Conservation (phyloP, 768 basidiomycete species). For the Cubamyces lactineus region DNA sequence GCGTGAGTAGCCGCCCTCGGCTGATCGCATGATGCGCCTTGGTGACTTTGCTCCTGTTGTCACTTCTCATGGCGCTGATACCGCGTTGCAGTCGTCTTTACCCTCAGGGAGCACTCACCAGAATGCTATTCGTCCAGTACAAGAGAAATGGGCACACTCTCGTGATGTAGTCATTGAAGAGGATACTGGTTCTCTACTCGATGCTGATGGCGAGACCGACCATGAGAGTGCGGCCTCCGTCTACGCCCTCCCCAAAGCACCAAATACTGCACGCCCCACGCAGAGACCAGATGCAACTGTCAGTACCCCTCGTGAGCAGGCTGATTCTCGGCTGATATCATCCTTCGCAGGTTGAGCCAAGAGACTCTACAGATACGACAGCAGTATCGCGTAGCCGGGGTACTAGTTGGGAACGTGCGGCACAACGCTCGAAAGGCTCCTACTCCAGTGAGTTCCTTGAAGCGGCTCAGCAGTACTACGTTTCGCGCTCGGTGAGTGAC, state of each 20-base stretch:
- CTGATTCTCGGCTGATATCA: background rate
- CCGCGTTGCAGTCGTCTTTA: no score
- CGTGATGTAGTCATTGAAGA: background rate
- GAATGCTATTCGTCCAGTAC: background rate
- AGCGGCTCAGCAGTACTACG: slow-evolving; percentile 7
- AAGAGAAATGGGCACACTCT: background rate
- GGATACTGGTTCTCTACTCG: slow-evolving; percentile 2
- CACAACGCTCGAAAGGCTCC: background rate
- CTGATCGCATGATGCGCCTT: no score
- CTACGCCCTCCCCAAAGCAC: background rate
- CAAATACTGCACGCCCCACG: background rate
- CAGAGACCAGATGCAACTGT: background rate
- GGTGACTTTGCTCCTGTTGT: no score
- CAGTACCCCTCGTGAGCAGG: background rate
- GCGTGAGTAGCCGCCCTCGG: no score
- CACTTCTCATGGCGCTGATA: no score
- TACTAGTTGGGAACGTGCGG: background rate
- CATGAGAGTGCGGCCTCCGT: slow-evolving; percentile 6
- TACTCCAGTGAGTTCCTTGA: slow-evolving; percentile 7
- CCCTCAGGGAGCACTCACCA: no score
- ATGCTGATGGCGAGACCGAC: slow-evolving; percentile 19
- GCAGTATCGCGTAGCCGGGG: background rate
- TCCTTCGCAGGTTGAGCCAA: background rate
- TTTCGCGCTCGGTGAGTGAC: slow-evolving; percentile 12
- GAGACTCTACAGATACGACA: slow-evolving; percentile 1